phyloP scores from a whole-genome alignment of 768 basidiomycete genomes.

The Pisolithus microcarpus region DNA sequence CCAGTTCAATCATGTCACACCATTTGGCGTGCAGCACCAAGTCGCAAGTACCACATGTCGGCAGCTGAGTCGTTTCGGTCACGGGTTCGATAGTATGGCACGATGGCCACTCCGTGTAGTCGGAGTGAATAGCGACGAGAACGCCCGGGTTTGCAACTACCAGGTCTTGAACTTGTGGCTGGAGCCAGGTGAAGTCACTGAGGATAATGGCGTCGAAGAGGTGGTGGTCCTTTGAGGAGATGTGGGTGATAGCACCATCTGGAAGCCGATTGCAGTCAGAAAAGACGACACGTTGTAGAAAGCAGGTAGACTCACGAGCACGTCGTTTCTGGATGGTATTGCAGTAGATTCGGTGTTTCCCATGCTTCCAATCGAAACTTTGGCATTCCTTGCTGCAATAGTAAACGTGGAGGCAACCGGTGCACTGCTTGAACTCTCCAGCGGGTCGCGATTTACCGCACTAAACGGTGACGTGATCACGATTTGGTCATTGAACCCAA shows the following conservation, averaged over 20 bases:
- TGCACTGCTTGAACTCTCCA: conserved; percentile 21
- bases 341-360: conserved; percentile 20
- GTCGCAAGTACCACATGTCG: conserved; percentile 21
- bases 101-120: conserved; percentile 18
- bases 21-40: conserved; percentile 16
- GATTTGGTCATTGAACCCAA: not conserved
- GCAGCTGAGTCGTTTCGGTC: conserved; percentile 3
- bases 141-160: conserved; percentile 1
- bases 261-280: not conserved
- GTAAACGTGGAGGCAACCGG: conserved; percentile 23
- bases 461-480: conserved; percentile 7
- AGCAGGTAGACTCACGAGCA: conserved; percentile 10
- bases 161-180: conserved; percentile 12
- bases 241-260: conserved; percentile 17
- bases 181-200: conserved; percentile 11
- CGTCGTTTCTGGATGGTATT: conserved; percentile 21
- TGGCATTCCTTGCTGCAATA: conserved; percentile 28
- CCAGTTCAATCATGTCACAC: conserved; percentile 22
- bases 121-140: conserved; percentile 19
- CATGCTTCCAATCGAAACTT: conserved; percentile 23
- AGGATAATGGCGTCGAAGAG: conserved; percentile 21
- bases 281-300: not conserved
- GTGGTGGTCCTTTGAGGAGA: conserved; percentile 16
- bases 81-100: conserved; percentile 13
- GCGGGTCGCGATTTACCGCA: conserved; percentile 19